These are phyloP conservation scores for Fusarium humuli DNA, from an alignment of 2,329 filamentous ascomycete genomes.

Conservation along the genomic window DNA sequence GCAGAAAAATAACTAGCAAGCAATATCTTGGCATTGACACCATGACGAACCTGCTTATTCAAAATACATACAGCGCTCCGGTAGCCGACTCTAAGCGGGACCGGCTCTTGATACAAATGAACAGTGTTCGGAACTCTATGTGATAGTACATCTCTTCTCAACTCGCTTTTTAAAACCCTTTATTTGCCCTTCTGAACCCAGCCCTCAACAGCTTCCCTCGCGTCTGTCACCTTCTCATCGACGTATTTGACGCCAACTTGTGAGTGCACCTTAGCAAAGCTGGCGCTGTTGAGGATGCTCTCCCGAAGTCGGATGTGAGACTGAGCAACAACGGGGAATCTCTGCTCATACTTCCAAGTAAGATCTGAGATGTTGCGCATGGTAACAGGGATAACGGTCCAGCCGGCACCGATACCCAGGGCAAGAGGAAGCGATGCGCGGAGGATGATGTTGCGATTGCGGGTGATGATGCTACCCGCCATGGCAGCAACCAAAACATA, in stretches of 20 bases:
- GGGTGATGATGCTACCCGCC: slow-evolving; percentile 90
- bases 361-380: slow-evolving; percentile 89
- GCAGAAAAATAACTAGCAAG: slow-evolving; percentile 8
- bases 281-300: slow-evolving; percentile 74
- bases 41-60: slow-evolving; percentile 8
- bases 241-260: slow-evolving; percentile 77
- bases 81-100: slow-evolving; percentile 23
- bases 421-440: slow-evolving; percentile 80
- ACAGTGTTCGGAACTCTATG: slow-evolving; percentile 51
- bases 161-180: slow-evolving; percentile 41
- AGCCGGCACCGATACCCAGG: slow-evolving; percentile 85
- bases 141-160: slow-evolving; percentile 55
- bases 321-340: slow-evolving; percentile 83
- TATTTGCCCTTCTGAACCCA: slow-evolving; percentile 94
- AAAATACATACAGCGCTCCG: slow-evolving; percentile 38
- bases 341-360: slow-evolving; percentile 92
- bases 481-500: slow-evolving; percentile 96
- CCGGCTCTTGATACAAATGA: slow-evolving; percentile 49
- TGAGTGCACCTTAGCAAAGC: slow-evolving; percentile 80
- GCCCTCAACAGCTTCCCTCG: slow-evolving; percentile 81
- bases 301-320: slow-evolving; percentile 80
- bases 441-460: slow-evolving; percentile 87
- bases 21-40: not conserved
- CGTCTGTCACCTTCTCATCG: slow-evolving; percentile 82
- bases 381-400: slow-evolving; percentile 87